Evolutionary conservation across 2,329 filamentous ascomycete genomes (phyloP).

Genomic region (Claviceps pusilla): DNA sequence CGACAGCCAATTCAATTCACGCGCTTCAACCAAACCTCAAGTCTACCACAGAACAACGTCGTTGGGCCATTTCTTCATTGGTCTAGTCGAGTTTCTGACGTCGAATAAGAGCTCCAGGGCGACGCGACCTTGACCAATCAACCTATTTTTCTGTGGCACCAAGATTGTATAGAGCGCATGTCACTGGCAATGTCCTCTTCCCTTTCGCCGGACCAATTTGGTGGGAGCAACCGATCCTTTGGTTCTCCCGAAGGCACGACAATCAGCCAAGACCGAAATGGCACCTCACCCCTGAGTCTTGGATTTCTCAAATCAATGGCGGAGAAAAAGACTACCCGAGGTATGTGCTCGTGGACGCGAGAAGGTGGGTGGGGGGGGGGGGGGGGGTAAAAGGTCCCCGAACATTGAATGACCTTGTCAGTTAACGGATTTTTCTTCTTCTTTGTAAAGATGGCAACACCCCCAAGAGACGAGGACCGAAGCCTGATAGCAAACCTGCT

Average conservation of each 20-base stretch:
- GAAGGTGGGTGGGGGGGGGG: too few species aligned
- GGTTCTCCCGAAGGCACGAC: slow-evolving; percentile 13
- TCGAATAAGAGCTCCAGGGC: too few species aligned
- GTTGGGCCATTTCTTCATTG: not conserved
- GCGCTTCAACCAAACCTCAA: not conserved
- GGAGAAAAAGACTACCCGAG: slow-evolving; percentile 66
- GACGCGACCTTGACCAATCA: not conserved
- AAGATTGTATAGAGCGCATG: not conserved
- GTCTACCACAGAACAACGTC: not conserved
- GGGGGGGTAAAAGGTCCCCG: too few species aligned
- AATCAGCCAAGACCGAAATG: slow-evolving; percentile 22
- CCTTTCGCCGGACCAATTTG: slow-evolving; percentile 26
- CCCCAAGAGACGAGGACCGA: slow-evolving; percentile 81
- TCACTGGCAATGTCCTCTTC: slow-evolving; percentile 21
- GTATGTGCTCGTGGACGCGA: slow-evolving; percentile 24
- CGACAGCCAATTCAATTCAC: not conserved
- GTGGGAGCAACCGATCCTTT: slow-evolving; percentile 13
- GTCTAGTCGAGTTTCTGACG: not conserved
- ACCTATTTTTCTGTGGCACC: not conserved
- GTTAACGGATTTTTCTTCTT: slow-evolving; percentile 1
- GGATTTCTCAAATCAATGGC: slow-evolving; percentile 51
- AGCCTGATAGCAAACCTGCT: slow-evolving; percentile 91
- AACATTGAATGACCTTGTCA: not conserved
- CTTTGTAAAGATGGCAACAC: slow-evolving; percentile 55
- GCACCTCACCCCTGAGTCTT: slow-evolving; percentile 34